Evolutionary conservation across 2,329 filamentous ascomycete genomes (phyloP).

Genomic region (Hymenoscyphus linearis): DNA sequence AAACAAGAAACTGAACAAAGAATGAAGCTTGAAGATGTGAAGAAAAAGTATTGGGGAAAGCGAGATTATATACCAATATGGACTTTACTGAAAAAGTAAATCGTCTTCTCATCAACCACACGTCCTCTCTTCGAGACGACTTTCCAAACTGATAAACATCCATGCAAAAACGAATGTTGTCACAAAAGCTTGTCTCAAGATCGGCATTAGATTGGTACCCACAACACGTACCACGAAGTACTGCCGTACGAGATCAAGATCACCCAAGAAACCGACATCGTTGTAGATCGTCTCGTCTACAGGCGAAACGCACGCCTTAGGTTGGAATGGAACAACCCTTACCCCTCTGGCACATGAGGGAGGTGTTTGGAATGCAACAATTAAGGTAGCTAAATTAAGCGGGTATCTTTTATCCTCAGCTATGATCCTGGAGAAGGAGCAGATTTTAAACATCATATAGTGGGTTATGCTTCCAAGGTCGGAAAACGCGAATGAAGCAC

Average conservation of each 20-base stretch:
- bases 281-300: no score
- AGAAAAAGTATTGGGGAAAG: slow-evolving; percentile 13
- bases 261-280: no score
- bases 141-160: slow-evolving; percentile 10
- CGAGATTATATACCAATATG: background rate
- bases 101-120: slow-evolving; percentile 11
- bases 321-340: no score
- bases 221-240: no score
- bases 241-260: no score
- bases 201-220: no score
- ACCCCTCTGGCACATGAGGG: no score
- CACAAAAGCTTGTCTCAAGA: no score
- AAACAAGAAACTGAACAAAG: background rate
- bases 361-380: no score
- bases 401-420: no score
- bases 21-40: slow-evolving; percentile 9
- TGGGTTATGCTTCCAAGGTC: background rate
- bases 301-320: no score
- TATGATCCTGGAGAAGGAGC: background rate
- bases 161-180: background rate
- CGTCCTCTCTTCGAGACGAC: slow-evolving; percentile 8
- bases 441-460: background rate
- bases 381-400: no score
- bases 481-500: background rate
- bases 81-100: background rate